Conservation (phyloP, 129 eudicot genomes). For the Artemisia tridentata region DNA sequence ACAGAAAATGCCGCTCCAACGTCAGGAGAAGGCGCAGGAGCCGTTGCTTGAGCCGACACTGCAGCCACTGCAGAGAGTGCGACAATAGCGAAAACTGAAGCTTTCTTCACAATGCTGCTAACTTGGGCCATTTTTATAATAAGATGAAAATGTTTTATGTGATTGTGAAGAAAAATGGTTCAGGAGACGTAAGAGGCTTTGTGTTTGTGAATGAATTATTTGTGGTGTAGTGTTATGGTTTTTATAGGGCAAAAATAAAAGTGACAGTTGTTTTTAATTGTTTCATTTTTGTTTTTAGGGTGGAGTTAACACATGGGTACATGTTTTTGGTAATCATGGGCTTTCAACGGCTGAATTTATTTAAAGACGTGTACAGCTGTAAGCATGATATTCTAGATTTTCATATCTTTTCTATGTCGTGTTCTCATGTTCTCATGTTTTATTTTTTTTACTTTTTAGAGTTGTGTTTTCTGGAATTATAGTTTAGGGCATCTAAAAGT, state of each 20-base stretch:
- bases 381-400: not conserved
- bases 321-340: constrained; percentile 16
- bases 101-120: constrained; percentile 18
- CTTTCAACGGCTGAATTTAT: constrained; percentile 26
- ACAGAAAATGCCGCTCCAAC: constrained; percentile 49
- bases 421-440: too few species aligned
- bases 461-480: too few species aligned
- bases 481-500: too few species aligned
- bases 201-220: constrained; percentile 5
- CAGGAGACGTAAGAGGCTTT: not conserved
- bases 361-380: constrained; percentile 33
- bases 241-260: constrained; percentile 9
- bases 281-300: too few species aligned
- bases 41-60: constrained; percentile 33
- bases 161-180: not conserved
- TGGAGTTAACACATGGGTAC: too few species aligned
- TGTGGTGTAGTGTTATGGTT: not conserved
- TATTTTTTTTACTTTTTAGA: too few species aligned
- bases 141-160: not conserved
- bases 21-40: constrained; percentile 58
- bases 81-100: constrained; percentile 18
- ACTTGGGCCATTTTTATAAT: constrained; percentile 19
- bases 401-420: too few species aligned
- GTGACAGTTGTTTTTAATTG: not conserved
- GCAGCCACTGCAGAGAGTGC: constrained; percentile 24